Evolutionary conservation across 148 eudicot genomes (phyloP), one percentile per base, ranked within the genome.

Genomic region (Vaccinium darrowii): DNA sequence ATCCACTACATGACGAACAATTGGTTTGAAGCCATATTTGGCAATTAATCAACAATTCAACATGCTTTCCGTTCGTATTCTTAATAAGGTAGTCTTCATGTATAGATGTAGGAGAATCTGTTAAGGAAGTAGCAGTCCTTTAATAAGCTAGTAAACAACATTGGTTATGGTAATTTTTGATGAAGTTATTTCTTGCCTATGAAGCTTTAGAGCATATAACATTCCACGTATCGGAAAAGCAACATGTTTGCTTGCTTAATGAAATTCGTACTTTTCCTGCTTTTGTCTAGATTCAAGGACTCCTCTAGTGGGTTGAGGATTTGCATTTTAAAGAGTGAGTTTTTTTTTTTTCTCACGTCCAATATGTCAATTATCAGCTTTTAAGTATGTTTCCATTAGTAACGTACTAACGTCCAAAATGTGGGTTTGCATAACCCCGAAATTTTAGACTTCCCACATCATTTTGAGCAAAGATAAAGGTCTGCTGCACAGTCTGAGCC

Each of bases 131-230:
- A 30, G 36, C 8, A 56, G 49, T 79, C 67, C 19, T 52, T 14
- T 73, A 5, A 73, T 72, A 72, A 72, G 19, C 77, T 7, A 51
- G 67, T 30, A 15, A 79, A 79, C 8, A 19, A 23, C 8, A 53
- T 79, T 30, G 4, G 18, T 23, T 10, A 52, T 3, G 19, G 19
- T n/a, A 18, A 52, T 18, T 65, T 27, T 53, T 25, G 18, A 56
- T 79, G 14, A 33, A 79, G 47, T 52, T 18, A 27, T 15, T 78
- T 78, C 27, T 33, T 56, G 23, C 23, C 18, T 18, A 47, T n/a
- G 19, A 75, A 15, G n/a, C n/a, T 56, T 57, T 56, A 27, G 63
- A 78, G 81, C 81, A 57, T 57, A 30, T 30, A 30, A 56, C 82
- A 15, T 7, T 49, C 50, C 25, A 79, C 10, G 3, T 54, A n/a